These are phyloP conservation scores for Suhomyces choctaworum DNA, from an alignment of 1,139 yeast species.

Conservation along the genomic window DNA sequence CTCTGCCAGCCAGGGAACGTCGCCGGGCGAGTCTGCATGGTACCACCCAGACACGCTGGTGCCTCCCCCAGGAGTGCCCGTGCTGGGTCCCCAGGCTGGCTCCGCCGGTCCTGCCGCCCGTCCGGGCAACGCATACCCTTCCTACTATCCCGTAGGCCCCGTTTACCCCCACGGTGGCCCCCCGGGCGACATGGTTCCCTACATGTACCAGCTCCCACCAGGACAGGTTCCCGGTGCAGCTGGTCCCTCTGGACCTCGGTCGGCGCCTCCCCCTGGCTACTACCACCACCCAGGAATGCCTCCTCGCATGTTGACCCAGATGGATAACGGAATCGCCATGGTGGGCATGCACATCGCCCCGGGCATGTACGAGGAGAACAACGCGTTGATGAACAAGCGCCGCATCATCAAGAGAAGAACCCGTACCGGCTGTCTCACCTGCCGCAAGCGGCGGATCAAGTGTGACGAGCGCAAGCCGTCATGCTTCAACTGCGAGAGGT, in stretches of 20 bases:
- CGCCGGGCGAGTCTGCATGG: conserved; percentile 9
- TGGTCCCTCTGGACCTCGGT: conserved; percentile 4
- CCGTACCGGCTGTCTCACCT: conserved; percentile 32
- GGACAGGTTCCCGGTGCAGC: conserved; percentile 9
- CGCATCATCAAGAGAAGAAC: conserved; percentile 37
- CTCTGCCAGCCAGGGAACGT: conserved; percentile 10
- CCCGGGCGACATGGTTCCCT: conserved; percentile 9
- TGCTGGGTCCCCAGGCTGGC: not conserved
- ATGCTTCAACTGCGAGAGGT: conserved; percentile 71
- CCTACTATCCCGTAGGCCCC: conserved; percentile 11
- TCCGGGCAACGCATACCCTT: conserved; percentile 6
- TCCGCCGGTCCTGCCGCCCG: too few species aligned
- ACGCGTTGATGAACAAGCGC: conserved; percentile 40
- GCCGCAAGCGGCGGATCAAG: conserved; percentile 31
- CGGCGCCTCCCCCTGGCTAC: conserved; percentile 10
- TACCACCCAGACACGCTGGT: conserved; percentile 6
- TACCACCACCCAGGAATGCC: conserved; percentile 13
- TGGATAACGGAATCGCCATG: conserved; percentile 10
- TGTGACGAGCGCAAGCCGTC: conserved; percentile 56
- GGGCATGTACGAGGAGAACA: conserved; percentile 29
- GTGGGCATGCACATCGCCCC: conserved; percentile 9
- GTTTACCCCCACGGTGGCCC: conserved; percentile 9
- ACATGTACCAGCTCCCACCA: conserved; percentile 11
- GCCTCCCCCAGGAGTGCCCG: not conserved
- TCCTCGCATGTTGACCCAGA: conserved; percentile 7